Evolutionary conservation across 2,329 filamentous ascomycete genomes (phyloP).

Genomic region (Pyrenophora seminiperda): DNA sequence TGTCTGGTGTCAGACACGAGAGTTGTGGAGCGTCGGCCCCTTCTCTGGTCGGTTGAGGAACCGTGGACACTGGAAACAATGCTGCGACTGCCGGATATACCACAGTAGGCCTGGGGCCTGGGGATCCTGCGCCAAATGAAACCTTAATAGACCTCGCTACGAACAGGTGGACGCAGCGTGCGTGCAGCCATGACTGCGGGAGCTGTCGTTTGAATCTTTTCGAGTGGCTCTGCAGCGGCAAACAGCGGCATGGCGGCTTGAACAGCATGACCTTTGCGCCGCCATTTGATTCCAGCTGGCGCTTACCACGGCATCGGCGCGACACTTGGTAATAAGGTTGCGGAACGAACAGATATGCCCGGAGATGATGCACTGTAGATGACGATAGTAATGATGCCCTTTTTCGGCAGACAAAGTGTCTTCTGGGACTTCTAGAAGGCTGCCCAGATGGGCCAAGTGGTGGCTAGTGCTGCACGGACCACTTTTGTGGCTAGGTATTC

Average conservation of each 20-base stretch:
- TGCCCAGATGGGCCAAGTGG: constrained; percentile 18
- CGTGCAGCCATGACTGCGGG: not conserved
- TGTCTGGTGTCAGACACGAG: not conserved
- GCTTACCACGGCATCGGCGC: constrained; percentile 1
- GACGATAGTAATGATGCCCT: constrained; percentile 13
- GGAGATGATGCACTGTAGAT: constrained; percentile 9
- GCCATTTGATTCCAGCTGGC: not conserved
- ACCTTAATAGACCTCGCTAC: not conserved
- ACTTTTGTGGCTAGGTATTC: constrained; percentile 15
- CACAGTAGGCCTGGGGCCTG: constrained; percentile 16
- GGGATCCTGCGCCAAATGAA: constrained; percentile 15
- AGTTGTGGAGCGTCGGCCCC: constrained; percentile 6
- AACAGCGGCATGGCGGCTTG: not conserved
- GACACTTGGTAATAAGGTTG: constrained; percentile 11
- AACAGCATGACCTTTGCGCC: not conserved
- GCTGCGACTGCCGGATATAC: constrained; percentile 12
- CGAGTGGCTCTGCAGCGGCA: not conserved
- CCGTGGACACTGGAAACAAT: constrained; percentile 23
- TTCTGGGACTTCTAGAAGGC: constrained; percentile 21
- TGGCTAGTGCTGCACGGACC: constrained; percentile 16
- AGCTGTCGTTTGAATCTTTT: not conserved
- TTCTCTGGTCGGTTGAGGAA: constrained; percentile 8
- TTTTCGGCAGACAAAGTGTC: constrained; percentile 1
- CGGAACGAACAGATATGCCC: constrained; percentile 4
- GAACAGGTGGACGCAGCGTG: constrained; percentile 18